Evolutionary conservation across 202 grass and related monocot species (phyloP).

Genomic region (Musa balbisiana): DNA sequence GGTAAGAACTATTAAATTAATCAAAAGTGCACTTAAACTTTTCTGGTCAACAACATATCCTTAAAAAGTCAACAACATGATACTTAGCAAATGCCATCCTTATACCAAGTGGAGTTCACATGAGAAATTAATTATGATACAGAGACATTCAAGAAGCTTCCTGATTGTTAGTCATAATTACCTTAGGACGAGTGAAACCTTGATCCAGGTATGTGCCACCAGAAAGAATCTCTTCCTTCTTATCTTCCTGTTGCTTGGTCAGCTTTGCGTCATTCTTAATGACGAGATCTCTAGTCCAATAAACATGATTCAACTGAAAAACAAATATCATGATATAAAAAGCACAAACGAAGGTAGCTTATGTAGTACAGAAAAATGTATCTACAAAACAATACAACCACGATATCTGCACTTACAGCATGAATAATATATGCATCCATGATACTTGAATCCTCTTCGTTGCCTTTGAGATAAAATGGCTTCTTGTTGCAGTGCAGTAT

Average conservation of each 20-base stretch:
- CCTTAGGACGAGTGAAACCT: conserved; percentile 95
- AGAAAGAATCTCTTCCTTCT: conserved; percentile 41
- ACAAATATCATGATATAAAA: neutral
- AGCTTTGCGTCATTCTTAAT: conserved; percentile 80
- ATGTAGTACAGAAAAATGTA: neutral
- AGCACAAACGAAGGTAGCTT: neutral
- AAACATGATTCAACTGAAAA: conserved; percentile 85
- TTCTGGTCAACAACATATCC: neutral
- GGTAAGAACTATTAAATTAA: too few species aligned
- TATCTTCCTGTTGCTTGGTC: conserved; percentile 34
- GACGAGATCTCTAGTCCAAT: conserved; percentile 71
- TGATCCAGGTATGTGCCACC: conserved; percentile 68
- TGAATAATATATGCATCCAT: conserved; percentile 94
- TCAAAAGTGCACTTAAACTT: too few species aligned
- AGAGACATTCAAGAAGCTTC: too few species aligned
- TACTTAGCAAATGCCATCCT: neutral
- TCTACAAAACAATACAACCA: neutral
- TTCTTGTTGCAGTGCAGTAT: conserved; percentile 96
- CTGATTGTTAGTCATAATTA: conserved; percentile 20
- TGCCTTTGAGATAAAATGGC: conserved; percentile 91
- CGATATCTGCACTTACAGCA: conserved; percentile 45
- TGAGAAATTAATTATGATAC: too few species aligned
- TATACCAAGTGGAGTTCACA: neutral
- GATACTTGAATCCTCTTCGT: conserved; percentile 63
- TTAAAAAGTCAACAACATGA: neutral